These are phyloP conservation scores for Nemania diffusa DNA, from an alignment of 2,329 filamentous ascomycete species.

Conservation along the genomic window DNA sequence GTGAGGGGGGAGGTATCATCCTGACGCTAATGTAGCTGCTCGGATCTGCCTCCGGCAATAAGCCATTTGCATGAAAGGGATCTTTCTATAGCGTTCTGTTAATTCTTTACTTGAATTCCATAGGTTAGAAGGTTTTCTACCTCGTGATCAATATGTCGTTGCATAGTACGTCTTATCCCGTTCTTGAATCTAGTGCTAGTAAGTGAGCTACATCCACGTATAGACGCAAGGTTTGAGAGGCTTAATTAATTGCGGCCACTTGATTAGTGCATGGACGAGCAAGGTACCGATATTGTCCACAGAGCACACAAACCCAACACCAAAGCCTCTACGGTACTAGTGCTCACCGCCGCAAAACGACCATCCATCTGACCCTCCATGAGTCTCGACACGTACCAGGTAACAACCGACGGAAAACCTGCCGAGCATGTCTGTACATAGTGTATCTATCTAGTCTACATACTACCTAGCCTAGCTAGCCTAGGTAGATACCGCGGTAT, in stretches of 20 bases:
- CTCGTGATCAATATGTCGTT: background rate
- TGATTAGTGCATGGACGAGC: background rate
- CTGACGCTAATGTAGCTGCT: background rate
- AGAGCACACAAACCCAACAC: background rate
- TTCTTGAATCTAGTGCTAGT: background rate
- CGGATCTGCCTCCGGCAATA: background rate
- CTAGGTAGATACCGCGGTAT: background rate
- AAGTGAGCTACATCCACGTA: background rate
- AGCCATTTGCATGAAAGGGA: background rate
- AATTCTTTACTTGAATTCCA: background rate
- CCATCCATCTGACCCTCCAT: background rate
- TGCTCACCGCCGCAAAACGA: background rate
- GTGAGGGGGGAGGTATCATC: background rate
- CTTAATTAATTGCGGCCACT: background rate
- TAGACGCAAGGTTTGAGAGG: background rate
- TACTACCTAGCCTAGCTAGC: background rate
- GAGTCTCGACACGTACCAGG: background rate
- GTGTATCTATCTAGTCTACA: background rate
- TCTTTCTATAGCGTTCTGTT: constrained; percentile 9
- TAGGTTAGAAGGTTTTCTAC: constrained; percentile 5
- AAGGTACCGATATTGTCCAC: background rate
- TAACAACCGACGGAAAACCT: background rate
- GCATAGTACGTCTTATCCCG: background rate
- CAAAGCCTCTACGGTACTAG: background rate
- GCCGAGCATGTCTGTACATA: no score